Evolutionary conservation across 306 rosid species (phyloP), one percentile per base, ranked within the genome.

Genomic region (Fagus crenata): DNA sequence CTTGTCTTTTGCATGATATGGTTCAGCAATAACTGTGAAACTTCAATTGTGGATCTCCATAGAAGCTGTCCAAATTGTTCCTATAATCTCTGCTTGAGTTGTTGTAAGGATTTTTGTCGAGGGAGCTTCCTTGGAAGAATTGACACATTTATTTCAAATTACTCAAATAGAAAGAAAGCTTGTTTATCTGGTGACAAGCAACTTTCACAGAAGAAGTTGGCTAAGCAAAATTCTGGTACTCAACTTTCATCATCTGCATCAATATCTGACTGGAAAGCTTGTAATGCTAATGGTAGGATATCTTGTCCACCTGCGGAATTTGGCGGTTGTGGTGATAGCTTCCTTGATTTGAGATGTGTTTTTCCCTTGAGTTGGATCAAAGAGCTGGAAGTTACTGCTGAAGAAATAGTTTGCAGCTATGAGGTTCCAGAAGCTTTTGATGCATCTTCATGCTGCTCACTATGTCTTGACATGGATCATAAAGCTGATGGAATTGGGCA

Each of bases 401-500:
- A 96, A 86, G 97, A 96, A 86, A 86, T 96, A 84, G 97, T 89
- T 54, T 96, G 99, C 91, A 92, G 99, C 91, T 96, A 96, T 81
- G 99, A 96, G 70, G 85, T 90, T 80, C 99, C 99, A 3, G 99
- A 96, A 79, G 86, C 90, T 76, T 82, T 84, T 64, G 98, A 96
- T 81, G 82, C 75, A 78, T 82, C 84, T 67, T 88, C 87, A 75
- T 67, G 86, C 84, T 96, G 99, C 81, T 82, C 89, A 60, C 79
- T 91, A 70, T 96, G 99, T 82, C 79, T 79, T 76, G 90, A 82
- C 72, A 80, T 67, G 56, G 89, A 87, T 82, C 76, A 87, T 74
- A 80, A 86, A 73, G 77, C 76, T 63, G 82, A 79, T 78, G 85
- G 81, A 80, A 75, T 53, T 72, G 84, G 69, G 78, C 86, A 88